phyloP scores from a whole-genome alignment of 169 alveolate genomes.

The Ichthyophthirius multifiliis region DNA sequence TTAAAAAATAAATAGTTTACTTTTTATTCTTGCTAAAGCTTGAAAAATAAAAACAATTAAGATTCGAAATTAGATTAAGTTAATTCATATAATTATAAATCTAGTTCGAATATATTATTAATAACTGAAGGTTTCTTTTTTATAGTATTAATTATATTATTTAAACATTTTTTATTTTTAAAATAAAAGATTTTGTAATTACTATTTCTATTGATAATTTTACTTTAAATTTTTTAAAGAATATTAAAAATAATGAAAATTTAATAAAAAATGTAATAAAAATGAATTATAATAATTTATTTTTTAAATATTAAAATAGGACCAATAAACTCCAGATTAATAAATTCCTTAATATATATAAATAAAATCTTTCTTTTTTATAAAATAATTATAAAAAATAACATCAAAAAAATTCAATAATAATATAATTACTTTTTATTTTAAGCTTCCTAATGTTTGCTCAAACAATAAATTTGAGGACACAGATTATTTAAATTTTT shows the following conservation, averaged over 20 bases:
- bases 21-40: not conserved
- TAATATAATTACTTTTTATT: not conserved
- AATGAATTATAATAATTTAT: not conserved
- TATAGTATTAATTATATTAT: not conserved
- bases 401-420: not conserved
- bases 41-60: not conserved
- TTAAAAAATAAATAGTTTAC: not conserved
- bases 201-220: not conserved
- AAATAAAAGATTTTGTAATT: not conserved
- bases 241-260: not conserved
- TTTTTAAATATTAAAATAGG: not conserved
- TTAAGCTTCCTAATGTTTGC: not conserved
- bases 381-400: not conserved
- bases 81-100: not conserved
- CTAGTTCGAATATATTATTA: not conserved
- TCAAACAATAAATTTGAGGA: not conserved
- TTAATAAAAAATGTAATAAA: not conserved
- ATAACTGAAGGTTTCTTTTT: not conserved
- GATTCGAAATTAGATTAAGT: not conserved
- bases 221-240: not conserved
- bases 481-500: not conserved
- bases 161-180: not conserved
- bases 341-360: not conserved
- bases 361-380: not conserved
- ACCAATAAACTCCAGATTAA: not conserved